Percentiles rank a stretch among this genome's conserved stretches.
phyloP scores from a whole-genome alignment of 202 grass and related monocot genomes.

The Hordeum pubiflorum region DNA sequence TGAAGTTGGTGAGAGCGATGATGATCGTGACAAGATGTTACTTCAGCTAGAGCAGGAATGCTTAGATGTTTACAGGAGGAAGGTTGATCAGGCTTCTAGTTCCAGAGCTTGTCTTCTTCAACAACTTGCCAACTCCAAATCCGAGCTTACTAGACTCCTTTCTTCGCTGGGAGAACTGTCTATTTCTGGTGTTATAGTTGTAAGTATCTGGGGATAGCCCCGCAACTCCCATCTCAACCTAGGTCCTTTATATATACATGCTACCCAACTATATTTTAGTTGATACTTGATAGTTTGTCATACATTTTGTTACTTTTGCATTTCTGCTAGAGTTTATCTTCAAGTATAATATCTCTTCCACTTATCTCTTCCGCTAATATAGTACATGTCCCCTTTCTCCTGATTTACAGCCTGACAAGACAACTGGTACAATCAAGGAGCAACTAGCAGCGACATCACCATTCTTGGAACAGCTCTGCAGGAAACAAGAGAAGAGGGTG shows the following conservation, averaged over 20 bases:
- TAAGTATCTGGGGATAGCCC: slow-evolving; percentile 29
- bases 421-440: slow-evolving; percentile 86
- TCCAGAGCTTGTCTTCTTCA: slow-evolving; percentile 58
- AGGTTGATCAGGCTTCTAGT: slow-evolving; percentile 77
- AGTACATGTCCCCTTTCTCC: slow-evolving; percentile 7
- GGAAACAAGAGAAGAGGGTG: slow-evolving; percentile 66
- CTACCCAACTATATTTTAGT: background rate
- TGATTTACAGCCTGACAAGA: slow-evolving; percentile 62
- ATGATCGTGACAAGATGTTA: slow-evolving; percentile 89
- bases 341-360: background rate
- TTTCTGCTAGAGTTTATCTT: slow-evolving; percentile 11
- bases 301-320: background rate
- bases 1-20: slow-evolving; percentile 81
- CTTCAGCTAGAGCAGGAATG: slow-evolving; percentile 92
- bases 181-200: slow-evolving; percentile 58
- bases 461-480: slow-evolving; percentile 53
- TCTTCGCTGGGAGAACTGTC: slow-evolving; percentile 74
- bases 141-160: slow-evolving; percentile 59
- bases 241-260: background rate
- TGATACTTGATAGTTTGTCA: background rate
- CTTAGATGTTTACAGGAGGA: slow-evolving; percentile 88
- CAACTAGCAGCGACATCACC: slow-evolving; percentile 75
- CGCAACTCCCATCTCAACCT: background rate
- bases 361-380: background rate
- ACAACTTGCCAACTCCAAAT: slow-evolving; percentile 69